These are phyloP conservation scores for Nemania sp. DNA, from an alignment of 2,329 filamentous ascomycete species.

Conservation along the genomic window DNA sequence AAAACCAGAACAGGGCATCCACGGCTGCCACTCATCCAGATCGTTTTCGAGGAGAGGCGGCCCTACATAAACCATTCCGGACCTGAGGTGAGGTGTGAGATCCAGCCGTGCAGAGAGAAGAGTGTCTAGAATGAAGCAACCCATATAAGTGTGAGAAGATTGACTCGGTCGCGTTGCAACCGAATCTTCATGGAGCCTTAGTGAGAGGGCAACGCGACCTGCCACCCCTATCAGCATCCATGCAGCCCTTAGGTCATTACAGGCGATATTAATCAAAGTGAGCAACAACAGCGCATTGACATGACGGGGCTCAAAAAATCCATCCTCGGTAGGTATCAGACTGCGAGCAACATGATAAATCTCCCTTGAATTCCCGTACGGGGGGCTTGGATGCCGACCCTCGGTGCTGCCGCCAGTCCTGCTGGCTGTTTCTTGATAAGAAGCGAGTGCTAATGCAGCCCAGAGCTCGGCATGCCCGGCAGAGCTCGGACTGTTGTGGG, in stretches of 20 bases:
- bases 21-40: constrained; percentile 74
- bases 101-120: constrained; percentile 56
- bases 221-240: constrained; percentile 68
- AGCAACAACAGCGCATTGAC: constrained; percentile 62
- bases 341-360: constrained; percentile 56
- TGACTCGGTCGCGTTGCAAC: constrained; percentile 27
- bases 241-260: constrained; percentile 58
- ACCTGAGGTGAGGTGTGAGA: constrained; percentile 53
- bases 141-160: constrained; percentile 52
- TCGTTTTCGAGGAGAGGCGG: constrained; percentile 63
- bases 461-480: constrained; percentile 61
- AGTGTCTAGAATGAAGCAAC: constrained; percentile 66
- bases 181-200: constrained; percentile 44
- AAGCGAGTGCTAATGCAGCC: constrained; percentile 61
- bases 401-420: constrained; percentile 19
- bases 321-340: constrained; percentile 54
- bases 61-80: constrained; percentile 49
- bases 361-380: constrained; percentile 37
- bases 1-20: constrained; percentile 57
- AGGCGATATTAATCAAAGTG: constrained; percentile 64
- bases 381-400: constrained; percentile 28
- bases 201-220: constrained; percentile 54
- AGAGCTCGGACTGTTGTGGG: constrained; percentile 36
- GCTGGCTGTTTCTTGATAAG: constrained; percentile 53
- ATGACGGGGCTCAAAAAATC: constrained; percentile 53